A percentile compares a stretch with the other conserved stretches of the same genome.
phyloP scores from a whole-genome alignment of 495 filamentous ascomycete species.

The Niebla homalea region DNA sequence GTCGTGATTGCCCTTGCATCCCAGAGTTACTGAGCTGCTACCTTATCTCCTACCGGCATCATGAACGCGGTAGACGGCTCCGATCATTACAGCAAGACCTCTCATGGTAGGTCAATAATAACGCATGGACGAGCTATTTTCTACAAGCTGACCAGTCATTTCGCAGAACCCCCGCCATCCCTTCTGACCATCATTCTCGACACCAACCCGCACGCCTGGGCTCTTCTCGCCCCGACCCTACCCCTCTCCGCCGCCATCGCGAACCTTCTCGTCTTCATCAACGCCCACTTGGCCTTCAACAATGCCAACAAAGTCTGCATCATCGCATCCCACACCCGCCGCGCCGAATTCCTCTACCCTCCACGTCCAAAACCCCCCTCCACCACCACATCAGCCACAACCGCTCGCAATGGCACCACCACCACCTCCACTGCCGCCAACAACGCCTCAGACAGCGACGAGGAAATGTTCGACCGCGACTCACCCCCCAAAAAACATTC shows the following conservation, averaged over 20 bases:
- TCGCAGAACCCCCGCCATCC: slow-evolving; percentile 59
- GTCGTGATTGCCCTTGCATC: too few species aligned
- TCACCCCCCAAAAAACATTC: slow-evolving; percentile 26
- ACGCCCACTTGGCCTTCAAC: slow-evolving; percentile 85
- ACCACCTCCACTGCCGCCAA: slow-evolving; percentile 5
- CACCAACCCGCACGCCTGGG: slow-evolving; percentile 93
- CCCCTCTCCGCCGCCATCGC: slow-evolving; percentile 73
- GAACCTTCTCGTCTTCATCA: slow-evolving; percentile 89
- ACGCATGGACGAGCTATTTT: neutral
- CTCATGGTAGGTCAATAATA: slow-evolving; percentile 28
- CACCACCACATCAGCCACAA: slow-evolving; percentile 13
- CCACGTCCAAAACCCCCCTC: slow-evolving; percentile 17
- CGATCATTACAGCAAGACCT: slow-evolving; percentile 58
- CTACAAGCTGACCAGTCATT: slow-evolving; percentile 9
- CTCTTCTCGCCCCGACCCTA: slow-evolving; percentile 59
- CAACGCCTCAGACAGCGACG: slow-evolving; percentile 20
- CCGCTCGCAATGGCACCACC: slow-evolving; percentile 20
- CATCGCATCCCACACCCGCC: slow-evolving; percentile 75
- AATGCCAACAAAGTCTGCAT: slow-evolving; percentile 86
- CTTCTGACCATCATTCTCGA: slow-evolving; percentile 86
- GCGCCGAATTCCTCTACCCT: slow-evolving; percentile 83
- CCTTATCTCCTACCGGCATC: neutral
- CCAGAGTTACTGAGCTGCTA: neutral
- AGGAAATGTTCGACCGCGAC: slow-evolving; percentile 32
- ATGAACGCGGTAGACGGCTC: slow-evolving; percentile 90